A percentile compares a stretch with the other conserved stretches of the same genome.
Evolutionary conservation across 495 filamentous ascomycete genomes (phyloP).

Genomic region (Diplogelasinospora grovesii): DNA sequence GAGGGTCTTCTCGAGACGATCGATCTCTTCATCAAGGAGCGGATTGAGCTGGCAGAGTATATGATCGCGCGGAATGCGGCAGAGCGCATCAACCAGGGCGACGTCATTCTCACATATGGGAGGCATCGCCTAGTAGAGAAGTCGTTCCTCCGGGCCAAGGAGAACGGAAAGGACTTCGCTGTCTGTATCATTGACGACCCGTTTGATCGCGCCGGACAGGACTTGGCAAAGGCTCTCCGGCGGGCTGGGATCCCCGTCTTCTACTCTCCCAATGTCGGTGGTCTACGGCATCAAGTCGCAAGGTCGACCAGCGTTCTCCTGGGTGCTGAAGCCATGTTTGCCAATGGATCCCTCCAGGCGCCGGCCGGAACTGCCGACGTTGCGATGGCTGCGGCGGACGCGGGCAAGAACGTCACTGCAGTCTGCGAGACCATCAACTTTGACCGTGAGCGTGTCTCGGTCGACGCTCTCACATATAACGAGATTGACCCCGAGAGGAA

Average conservation of each 20-base stretch:
- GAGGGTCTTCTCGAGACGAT: conserved; percentile 68
- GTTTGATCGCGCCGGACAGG: conserved; percentile 67
- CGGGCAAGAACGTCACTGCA: conserved; percentile 73
- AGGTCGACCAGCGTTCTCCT: conserved; percentile 75
- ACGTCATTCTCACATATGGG: conserved; percentile 85
- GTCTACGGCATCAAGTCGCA: conserved; percentile 62
- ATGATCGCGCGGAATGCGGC: conserved; percentile 72
- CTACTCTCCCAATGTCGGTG: conserved; percentile 70
- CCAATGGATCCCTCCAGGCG: conserved; percentile 80
- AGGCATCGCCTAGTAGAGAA: conserved; percentile 77
- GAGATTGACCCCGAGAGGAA: conserved; percentile 64
- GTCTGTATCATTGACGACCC: conserved; percentile 83
- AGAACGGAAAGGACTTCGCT: conserved; percentile 56
- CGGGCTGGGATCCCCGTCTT: conserved; percentile 64
- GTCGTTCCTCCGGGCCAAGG: conserved; percentile 63
- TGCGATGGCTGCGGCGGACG: conserved; percentile 75
- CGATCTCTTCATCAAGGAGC: conserved; percentile 83
- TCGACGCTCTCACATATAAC: conserved; percentile 88
- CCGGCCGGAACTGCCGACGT: conserved; percentile 81
- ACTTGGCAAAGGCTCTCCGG: conserved; percentile 60
- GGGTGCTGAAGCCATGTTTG: conserved; percentile 85
- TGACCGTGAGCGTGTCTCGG: conserved; percentile 71
- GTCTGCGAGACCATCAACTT: conserved; percentile 96
- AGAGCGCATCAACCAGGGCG: conserved; percentile 63
- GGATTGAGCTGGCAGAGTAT: conserved; percentile 77